Conservation (phyloP, 1,284 basidiomycete genomes). For the Tetrapyrgos nigripes region DNA sequence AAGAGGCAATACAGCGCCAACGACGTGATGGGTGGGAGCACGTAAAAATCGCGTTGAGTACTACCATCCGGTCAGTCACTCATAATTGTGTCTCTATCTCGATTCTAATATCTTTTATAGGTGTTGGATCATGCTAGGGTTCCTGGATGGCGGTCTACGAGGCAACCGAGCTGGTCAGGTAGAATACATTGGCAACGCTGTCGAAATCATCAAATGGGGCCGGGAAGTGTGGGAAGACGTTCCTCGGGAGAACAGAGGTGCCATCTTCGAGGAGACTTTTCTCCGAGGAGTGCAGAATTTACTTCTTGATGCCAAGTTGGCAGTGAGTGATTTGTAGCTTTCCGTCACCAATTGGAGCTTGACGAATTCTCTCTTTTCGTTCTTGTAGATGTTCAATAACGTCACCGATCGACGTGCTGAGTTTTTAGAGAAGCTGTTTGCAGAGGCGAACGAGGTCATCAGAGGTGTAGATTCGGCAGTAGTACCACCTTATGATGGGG, state of each 20-base stretch:
- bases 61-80: slow-evolving; percentile 44
- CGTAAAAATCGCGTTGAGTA: slow-evolving; percentile 43
- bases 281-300: slow-evolving; percentile 34
- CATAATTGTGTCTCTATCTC: neutral
- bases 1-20: slow-evolving; percentile 39
- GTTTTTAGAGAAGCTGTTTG: slow-evolving; percentile 5
- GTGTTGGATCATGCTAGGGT: slow-evolving; percentile 44
- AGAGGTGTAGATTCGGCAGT: slow-evolving; percentile 7
- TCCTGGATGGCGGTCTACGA: slow-evolving; percentile 30
- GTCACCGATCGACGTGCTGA: neutral
- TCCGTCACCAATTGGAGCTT: neutral
- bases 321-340: neutral
- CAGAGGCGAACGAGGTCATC: slow-evolving; percentile 13
- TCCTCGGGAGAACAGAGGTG: slow-evolving; percentile 29
- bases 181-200: slow-evolving; percentile 34
- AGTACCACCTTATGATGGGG: neutral
- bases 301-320: slow-evolving; percentile 16
- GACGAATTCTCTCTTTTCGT: neutral
- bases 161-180: slow-evolving; percentile 18
- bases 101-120: slow-evolving; percentile 26
- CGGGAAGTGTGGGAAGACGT: slow-evolving; percentile 40
- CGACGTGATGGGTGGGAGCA: slow-evolving; percentile 41
- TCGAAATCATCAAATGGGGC: slow-evolving; percentile 49
- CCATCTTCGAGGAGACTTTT: slow-evolving; percentile 35
- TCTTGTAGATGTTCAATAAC: neutral